Percentiles rank a stretch among this genome's conserved stretches.
Evolutionary conservation across 225 moss, liverwort and hornwort genomes (phyloP).

Genomic region (Thuidium tamariscinum): DNA sequence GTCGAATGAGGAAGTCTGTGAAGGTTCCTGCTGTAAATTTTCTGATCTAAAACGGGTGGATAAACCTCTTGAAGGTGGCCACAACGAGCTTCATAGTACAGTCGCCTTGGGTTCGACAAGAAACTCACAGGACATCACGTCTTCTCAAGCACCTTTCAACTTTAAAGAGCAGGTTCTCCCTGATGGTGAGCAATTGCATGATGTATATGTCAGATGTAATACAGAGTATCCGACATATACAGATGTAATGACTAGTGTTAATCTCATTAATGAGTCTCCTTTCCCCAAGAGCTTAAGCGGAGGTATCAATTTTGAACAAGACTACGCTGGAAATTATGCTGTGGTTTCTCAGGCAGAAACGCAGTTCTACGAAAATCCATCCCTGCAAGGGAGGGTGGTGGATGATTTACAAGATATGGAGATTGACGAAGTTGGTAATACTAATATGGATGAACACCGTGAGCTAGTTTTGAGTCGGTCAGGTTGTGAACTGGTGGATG

Average conservation of each 20-base stretch:
- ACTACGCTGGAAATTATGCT: not conserved
- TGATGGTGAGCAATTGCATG: slow-evolving; percentile 19
- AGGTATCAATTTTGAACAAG: not conserved
- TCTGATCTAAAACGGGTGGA: not conserved
- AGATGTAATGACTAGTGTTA: not conserved
- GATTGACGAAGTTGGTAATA: not conserved
- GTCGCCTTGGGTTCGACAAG: not conserved
- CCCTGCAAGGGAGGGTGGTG: not conserved
- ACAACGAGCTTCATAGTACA: not conserved
- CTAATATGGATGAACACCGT: not conserved
- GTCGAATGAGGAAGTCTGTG: slow-evolving; percentile 5
- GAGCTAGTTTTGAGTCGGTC: not conserved
- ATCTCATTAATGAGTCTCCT: not conserved
- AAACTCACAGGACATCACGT: not conserved
- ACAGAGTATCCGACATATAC: not conserved
- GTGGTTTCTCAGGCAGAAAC: not conserved
- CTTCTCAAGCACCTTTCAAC: not conserved
- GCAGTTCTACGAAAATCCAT: not conserved
- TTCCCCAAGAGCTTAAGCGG: not conserved
- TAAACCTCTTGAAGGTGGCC: not conserved
- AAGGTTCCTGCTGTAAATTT: not conserved
- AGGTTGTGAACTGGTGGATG: not conserved
- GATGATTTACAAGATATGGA: not conserved
- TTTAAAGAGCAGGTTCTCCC: not conserved
- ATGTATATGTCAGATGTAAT: too few species aligned